These are phyloP conservation scores for Pterulicium gracile DNA, from an alignment of 1,284 basidiomycete species.

Conservation along the genomic window DNA sequence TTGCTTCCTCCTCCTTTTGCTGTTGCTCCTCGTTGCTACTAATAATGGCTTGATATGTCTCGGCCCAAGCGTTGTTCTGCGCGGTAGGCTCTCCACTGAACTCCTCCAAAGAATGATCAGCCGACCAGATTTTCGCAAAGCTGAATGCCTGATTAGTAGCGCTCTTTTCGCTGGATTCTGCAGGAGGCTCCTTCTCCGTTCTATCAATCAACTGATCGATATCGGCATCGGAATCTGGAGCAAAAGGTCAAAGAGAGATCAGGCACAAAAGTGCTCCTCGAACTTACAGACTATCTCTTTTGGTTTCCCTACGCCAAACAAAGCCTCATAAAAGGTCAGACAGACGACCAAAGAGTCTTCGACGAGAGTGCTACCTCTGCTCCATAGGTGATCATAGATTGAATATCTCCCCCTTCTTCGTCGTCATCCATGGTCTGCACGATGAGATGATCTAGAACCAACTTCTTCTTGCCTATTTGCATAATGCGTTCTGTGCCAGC, in stretches of 20 bases:
- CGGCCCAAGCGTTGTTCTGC: conserved; percentile 69
- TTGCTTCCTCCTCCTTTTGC: conserved; percentile 36
- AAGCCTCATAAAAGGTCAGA: conserved; percentile 1
- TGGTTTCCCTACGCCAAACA: background rate
- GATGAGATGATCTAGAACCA: conserved; percentile 85
- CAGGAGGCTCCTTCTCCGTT: conserved; percentile 65
- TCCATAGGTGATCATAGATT: conserved; percentile 76
- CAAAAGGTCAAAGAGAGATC: conserved; percentile 5
- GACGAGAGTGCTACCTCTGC: conserved; percentile 68
- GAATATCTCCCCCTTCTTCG: conserved; percentile 59
- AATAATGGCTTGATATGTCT: conserved; percentile 55
- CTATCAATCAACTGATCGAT: conserved; percentile 77
- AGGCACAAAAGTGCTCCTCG: too few species aligned
- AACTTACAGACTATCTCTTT: conserved; percentile 61
- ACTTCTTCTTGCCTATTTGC: conserved; percentile 82
- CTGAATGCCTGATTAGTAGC: conserved; percentile 50
- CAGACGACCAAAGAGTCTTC: conserved; percentile 43
- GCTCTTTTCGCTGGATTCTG: conserved; percentile 33
- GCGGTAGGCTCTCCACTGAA: conserved; percentile 42
- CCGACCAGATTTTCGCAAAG: conserved; percentile 85
- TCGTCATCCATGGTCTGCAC: conserved; percentile 88
- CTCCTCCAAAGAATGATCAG: conserved; percentile 59
- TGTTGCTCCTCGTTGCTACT: conserved; percentile 32
- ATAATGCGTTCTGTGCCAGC: conserved; percentile 79
- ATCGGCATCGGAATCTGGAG: conserved; percentile 63